Percentiles rank a stretch among this genome's conserved stretches.
Conservation (phyloP, 2,329 filamentous ascomycete genomes). For the Blumeria hordei region DNA sequence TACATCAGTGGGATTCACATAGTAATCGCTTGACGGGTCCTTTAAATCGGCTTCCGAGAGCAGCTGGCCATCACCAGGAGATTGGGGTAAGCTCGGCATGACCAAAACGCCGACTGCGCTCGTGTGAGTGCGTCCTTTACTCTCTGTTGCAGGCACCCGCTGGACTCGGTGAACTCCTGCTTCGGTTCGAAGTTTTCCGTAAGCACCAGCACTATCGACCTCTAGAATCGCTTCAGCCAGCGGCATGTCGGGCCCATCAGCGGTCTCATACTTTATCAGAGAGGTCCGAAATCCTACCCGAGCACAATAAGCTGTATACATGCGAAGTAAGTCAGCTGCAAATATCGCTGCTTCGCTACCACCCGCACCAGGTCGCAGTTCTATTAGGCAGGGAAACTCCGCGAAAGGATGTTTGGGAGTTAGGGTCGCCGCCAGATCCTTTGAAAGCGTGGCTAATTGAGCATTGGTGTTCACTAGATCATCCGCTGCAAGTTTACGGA, state of each 20-base stretch:
- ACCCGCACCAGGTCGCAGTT: constrained; percentile 78
- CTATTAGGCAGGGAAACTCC: constrained; percentile 68
- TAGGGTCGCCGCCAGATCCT: constrained; percentile 48
- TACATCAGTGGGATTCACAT: constrained; percentile 66
- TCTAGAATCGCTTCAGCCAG: constrained; percentile 77
- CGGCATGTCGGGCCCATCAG: constrained; percentile 44
- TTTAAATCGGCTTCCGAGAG: constrained; percentile 37
- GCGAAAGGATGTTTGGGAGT: constrained; percentile 80
- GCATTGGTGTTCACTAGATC: constrained; percentile 46
- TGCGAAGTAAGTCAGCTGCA: constrained; percentile 61
- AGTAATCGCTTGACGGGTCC: constrained; percentile 78
- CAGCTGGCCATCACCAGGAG: constrained; percentile 22
- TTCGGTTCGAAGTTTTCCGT: constrained; percentile 61
- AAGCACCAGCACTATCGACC: constrained; percentile 51
- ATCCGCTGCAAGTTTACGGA: constrained; percentile 55
- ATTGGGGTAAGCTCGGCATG: constrained; percentile 53
- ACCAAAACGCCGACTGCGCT: constrained; percentile 84
- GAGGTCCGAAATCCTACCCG: constrained; percentile 39
- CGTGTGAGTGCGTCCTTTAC: constrained; percentile 76
- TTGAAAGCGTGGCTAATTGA: constrained; percentile 36
- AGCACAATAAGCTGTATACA: constrained; percentile 67
- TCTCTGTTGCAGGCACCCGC: constrained; percentile 76
- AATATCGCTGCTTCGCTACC: constrained; percentile 83
- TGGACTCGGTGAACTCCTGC: constrained; percentile 91
- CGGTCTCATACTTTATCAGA: constrained; percentile 57